Conservation (phyloP, 2,329 filamentous ascomycete species). For the Fusarium pininemorale region DNA sequence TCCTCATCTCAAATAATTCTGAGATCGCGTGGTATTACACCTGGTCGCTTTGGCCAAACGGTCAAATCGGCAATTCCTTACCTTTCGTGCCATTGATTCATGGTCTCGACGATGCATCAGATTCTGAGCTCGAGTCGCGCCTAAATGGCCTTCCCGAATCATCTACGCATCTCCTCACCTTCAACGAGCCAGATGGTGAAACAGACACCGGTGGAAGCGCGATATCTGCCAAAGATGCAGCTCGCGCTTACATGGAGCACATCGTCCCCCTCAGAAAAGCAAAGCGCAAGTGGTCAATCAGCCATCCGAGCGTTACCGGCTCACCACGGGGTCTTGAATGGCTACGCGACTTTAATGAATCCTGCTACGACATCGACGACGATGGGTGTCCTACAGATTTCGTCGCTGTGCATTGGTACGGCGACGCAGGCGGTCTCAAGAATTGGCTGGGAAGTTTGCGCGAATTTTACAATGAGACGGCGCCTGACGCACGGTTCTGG, state of each 20-base stretch:
- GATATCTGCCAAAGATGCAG: conserved; percentile 51
- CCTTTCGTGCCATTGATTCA: conserved; percentile 53
- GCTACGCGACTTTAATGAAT: conserved; percentile 52
- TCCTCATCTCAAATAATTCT: conserved; percentile 50
- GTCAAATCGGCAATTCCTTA: conserved; percentile 38
- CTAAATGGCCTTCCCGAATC: conserved; percentile 45
- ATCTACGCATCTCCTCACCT: conserved; percentile 52
- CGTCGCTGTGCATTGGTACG: conserved; percentile 54
- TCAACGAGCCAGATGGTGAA: conserved; percentile 55
- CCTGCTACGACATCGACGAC: conserved; percentile 51
- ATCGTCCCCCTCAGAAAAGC: conserved; percentile 47
- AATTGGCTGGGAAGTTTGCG: conserved; percentile 49
- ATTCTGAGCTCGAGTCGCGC: conserved; percentile 37
- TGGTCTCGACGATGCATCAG: conserved; percentile 46
- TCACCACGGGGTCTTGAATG: conserved; percentile 51
- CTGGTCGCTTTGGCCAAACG: conserved; percentile 49
- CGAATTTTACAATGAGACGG: conserved; percentile 47
- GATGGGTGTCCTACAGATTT: conserved; percentile 53
- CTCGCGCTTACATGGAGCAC: conserved; percentile 49
- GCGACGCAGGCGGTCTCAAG: conserved; percentile 48
- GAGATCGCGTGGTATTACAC: conserved; percentile 55
- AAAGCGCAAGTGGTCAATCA: conserved; percentile 49
- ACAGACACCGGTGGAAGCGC: conserved; percentile 51
- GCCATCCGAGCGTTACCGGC: conserved; percentile 54
- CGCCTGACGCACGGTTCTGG: conserved; percentile 45